Conservation (phyloP, 352 stramenopile genomes). For the Blastocystis sp. region DNA sequence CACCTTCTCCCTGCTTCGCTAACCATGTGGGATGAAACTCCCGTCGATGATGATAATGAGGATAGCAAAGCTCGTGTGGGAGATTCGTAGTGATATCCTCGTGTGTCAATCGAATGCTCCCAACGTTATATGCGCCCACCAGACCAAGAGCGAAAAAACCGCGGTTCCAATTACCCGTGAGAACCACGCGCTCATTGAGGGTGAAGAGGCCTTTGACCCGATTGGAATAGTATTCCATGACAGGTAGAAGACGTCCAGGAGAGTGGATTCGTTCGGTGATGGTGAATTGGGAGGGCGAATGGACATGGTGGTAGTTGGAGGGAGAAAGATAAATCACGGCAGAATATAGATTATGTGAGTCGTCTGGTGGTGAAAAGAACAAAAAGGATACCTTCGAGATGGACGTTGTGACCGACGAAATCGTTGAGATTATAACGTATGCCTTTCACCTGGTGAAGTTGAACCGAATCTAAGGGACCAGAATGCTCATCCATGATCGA, state of each 20-base stretch:
- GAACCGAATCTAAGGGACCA: neutral
- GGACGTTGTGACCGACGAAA: neutral
- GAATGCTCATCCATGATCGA: slow-evolving; percentile 26
- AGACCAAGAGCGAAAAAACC: slow-evolving; percentile 40
- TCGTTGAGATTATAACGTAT: slow-evolving; percentile 17
- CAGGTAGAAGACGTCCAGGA: slow-evolving; percentile 26
- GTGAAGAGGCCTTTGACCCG: slow-evolving; percentile 54
- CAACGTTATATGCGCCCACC: slow-evolving; percentile 59
- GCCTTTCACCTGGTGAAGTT: slow-evolving; percentile 55
- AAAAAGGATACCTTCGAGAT: neutral
- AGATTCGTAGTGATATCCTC: neutral
- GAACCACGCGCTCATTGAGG: slow-evolving; percentile 45
- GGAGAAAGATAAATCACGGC: slow-evolving; percentile 59
- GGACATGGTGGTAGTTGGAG: slow-evolving; percentile 47
- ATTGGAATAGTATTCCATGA: slow-evolving; percentile 26
- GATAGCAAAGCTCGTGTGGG: slow-evolving; percentile 20
- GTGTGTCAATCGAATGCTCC: neutral
- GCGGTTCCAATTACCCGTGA: neutral
- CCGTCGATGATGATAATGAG: neutral
- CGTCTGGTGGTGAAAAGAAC: neutral
- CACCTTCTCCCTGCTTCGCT: neutral
- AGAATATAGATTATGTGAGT: slow-evolving; percentile 2
- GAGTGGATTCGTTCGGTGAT: neutral
- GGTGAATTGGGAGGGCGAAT: neutral
- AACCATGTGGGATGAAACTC: neutral